Conservation (phyloP, 2,329 filamentous ascomycete species). For the Xenoacremonium recifei region DNA sequence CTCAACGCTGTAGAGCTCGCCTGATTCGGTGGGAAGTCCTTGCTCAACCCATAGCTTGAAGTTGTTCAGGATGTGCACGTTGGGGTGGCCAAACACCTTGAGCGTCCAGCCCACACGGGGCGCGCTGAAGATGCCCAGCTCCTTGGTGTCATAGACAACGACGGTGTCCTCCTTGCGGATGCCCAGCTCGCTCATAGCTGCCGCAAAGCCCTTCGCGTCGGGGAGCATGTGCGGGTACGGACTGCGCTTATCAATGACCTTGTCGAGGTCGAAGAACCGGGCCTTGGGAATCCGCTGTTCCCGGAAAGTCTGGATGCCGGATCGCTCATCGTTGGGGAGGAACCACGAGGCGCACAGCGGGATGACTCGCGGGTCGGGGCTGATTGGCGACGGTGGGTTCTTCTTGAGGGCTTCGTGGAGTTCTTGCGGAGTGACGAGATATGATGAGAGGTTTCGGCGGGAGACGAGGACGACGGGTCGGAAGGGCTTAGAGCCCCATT, state of each 20-base stretch:
- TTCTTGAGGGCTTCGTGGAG: slow-evolving; percentile 78
- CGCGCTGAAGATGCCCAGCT: slow-evolving; percentile 91
- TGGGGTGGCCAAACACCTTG: slow-evolving; percentile 81
- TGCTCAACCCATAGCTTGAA: slow-evolving; percentile 91
- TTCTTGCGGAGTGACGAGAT: slow-evolving; percentile 82
- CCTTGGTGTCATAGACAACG: slow-evolving; percentile 90
- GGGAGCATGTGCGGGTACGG: slow-evolving; percentile 98
- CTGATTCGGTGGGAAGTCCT: slow-evolving; percentile 78
- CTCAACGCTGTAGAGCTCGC: slow-evolving; percentile 66
- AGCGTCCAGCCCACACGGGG: slow-evolving; percentile 94
- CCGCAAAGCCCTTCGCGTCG: slow-evolving; percentile 73
- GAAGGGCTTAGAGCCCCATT: slow-evolving; percentile 32
- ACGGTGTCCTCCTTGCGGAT: slow-evolving; percentile 85
- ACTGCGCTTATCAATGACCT: slow-evolving; percentile 80
- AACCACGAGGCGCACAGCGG: slow-evolving; percentile 96
- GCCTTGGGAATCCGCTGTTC: slow-evolving; percentile 83
- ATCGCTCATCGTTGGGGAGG: slow-evolving; percentile 85
- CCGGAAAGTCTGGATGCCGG: slow-evolving; percentile 77
- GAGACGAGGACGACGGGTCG: slow-evolving; percentile 26
- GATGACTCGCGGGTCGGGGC: slow-evolving; percentile 78
- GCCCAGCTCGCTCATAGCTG: slow-evolving; percentile 84
- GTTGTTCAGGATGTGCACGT: slow-evolving; percentile 91
- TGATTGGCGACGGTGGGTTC: slow-evolving; percentile 76
- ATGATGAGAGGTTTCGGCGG: slow-evolving; percentile 63
- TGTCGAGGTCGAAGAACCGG: slow-evolving; percentile 95